These are phyloP conservation scores for Crithidia expoeki DNA, from an alignment of 208 protist species.

Conservation along the genomic window DNA sequence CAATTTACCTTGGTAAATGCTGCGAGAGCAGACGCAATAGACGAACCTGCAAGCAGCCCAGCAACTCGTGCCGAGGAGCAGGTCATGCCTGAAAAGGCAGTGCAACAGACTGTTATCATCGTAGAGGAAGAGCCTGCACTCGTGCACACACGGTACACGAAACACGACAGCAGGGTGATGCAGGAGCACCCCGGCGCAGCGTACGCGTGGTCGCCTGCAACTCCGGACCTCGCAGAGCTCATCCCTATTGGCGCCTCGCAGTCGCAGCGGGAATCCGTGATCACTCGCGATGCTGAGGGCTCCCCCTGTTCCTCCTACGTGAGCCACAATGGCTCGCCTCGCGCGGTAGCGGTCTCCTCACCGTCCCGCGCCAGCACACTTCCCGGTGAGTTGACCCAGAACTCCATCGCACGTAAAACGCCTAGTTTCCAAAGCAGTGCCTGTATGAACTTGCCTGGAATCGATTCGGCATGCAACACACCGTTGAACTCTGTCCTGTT, in stretches of 20 bases:
- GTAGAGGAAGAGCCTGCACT: conserved; percentile 11
- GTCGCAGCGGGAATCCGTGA: conserved; percentile 16
- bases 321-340: conserved; percentile 8
- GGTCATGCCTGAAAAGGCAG: not conserved
- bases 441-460: not conserved
- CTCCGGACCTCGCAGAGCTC: conserved; percentile 10
- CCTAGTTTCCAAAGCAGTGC: not conserved
- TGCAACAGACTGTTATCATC: conserved; percentile 1
- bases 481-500: not conserved
- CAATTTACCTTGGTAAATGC: not conserved
- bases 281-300: not conserved
- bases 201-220: conserved; percentile 1
- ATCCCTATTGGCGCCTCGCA: conserved; percentile 7
- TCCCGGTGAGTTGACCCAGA: not conserved
- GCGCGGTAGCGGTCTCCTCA: not conserved
- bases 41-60: not conserved
- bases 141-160: conserved; percentile 1
- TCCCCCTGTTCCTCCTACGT: not conserved
- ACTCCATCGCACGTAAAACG: not conserved
- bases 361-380: not conserved
- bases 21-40: no score
- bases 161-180: not conserved
- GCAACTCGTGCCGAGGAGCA: not conserved
- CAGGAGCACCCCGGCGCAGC: not conserved
- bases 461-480: conserved; percentile 1